Base-by-base conservation (phyloP, 2,329 filamentous ascomycete species). In the Dryadomyces quercivorus region DNA sequence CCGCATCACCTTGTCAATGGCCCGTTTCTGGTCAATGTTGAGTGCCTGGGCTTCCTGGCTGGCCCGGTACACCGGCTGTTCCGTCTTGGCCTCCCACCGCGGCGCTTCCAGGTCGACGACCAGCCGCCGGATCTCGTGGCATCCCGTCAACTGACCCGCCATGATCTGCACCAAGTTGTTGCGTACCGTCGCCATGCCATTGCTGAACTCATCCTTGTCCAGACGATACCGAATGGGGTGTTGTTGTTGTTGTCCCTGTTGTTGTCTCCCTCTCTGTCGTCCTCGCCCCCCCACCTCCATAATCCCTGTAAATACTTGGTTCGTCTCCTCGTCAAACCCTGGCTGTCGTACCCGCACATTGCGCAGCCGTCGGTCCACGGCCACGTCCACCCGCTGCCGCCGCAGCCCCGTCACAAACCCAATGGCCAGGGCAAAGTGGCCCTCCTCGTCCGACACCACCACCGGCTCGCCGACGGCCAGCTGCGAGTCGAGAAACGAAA, bases 131-230 rank as follows among this genome's bases (percentile, higher is more conserved):
- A 94, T 81, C 62, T 90, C 77, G 49, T 77, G 75, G 20, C 88
- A 82, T 50, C 84, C 84, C 61, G 82, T 84, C 1, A 85, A 74
- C 46, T 82, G 81, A 60, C 90, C 82, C 44, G 88, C 81, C 91
- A 98, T 97, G 62, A 95, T 80, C 61, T 91, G 88, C 36, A 97
- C 81, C 1, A 98, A 77, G 61, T 97, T 98, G 69, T 95, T 96
- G 53, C 93, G 84, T 48, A 95, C 88, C 34, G 86, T 86, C 3
- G 93, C 90, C 88, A 98, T 95, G 55, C 93, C 93, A 63, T 95
- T 97, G 69, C 89, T 95, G 69, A 98, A 98, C 65, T 98, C 93
- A 63, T 98, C 93, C 66, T 96, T 96, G 69, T 98, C 93, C 4
- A 98, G 74, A 22, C 93, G 85, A 63, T 95, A 98, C 50, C 81